Conservation (phyloP, 1,284 basidiomycete species). For the Mrakiaceae sp. region DNA sequence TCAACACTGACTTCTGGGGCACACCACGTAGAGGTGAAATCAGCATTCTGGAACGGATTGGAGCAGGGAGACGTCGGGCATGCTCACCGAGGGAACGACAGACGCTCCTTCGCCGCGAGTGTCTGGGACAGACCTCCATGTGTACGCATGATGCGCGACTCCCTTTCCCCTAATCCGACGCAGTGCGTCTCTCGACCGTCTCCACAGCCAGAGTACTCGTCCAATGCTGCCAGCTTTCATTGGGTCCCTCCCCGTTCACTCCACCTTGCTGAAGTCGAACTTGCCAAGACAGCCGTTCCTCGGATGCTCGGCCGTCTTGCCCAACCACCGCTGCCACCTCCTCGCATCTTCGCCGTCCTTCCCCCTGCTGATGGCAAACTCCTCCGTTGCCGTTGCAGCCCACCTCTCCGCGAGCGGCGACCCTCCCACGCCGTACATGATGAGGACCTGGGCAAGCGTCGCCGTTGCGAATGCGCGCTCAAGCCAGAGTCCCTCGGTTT, state of each 20-base stretch:
- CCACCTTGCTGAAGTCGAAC: neutral
- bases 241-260: neutral
- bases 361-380: neutral
- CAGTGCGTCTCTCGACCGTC: no score
- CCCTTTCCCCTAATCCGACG: no score
- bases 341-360: slow-evolving; percentile 12
- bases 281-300: neutral
- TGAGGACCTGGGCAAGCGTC: slow-evolving; percentile 8
- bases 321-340: slow-evolving; percentile 11
- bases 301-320: slow-evolving; percentile 9
- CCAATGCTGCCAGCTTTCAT: no score
- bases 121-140: no score
- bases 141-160: no score
- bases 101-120: no score
- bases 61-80: no score
- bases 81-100: no score
- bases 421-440: slow-evolving; percentile 8
- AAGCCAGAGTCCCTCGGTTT: neutral
- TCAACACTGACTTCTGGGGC: no score
- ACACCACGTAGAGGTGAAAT: no score
- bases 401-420: neutral
- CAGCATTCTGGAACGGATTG: no score
- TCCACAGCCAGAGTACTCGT: no score
- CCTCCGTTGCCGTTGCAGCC: neutral
- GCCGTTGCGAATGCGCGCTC: slow-evolving; percentile 13